phyloP scores from a whole-genome alignment of 306 rosid species.

The Dryas alaskensis region DNA sequence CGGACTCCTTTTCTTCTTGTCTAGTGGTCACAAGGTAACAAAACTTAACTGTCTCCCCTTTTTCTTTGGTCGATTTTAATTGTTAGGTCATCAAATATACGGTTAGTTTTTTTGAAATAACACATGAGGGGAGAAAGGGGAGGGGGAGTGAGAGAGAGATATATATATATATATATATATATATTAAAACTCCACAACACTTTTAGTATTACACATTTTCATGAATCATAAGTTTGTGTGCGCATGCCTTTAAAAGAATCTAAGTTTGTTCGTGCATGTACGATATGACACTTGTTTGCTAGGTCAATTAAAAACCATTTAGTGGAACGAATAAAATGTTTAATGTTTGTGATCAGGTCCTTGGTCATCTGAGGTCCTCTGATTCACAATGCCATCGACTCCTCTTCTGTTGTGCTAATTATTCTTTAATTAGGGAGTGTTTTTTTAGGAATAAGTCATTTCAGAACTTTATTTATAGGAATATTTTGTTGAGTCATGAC shows the following conservation, averaged over 20 bases:
- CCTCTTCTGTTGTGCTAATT: background rate
- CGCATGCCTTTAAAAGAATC: no score
- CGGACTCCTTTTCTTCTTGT: background rate
- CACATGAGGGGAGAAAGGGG: background rate
- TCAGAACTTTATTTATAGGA: background rate
- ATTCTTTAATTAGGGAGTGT: background rate
- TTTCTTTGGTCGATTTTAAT: background rate
- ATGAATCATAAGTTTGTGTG: no score
- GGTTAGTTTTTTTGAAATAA: background rate
- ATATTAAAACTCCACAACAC: background rate
- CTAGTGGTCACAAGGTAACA: background rate
- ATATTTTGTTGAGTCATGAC: background rate
- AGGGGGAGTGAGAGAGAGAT: background rate
- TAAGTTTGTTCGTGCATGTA: no score
- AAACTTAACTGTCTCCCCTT: background rate
- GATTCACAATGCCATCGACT: background rate
- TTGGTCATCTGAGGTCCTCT: background rate
- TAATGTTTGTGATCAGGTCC: background rate
- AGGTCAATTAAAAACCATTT: background rate
- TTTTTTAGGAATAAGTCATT: background rate
- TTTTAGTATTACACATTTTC: no score
- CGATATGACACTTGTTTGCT: no score
- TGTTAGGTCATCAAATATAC: background rate
- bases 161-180: background rate
- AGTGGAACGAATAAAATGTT: no score